Evolutionary conservation across 108 stramenopile species (phyloP).

Genomic region (Nannochloropsis gaditana): DNA sequence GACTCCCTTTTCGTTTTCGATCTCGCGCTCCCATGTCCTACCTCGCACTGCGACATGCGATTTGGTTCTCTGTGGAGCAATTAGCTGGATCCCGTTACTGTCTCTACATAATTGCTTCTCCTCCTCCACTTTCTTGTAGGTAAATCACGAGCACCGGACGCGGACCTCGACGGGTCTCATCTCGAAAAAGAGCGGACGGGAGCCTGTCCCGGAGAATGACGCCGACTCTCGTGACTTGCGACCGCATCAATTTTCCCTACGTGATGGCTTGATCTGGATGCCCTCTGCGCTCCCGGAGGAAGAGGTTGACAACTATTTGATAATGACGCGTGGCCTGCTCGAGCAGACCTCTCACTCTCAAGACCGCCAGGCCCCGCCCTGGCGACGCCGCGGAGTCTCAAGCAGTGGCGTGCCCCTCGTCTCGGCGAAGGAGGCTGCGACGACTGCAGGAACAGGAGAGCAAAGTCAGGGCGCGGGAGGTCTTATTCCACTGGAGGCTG

Average conservation of each 20-base stretch:
- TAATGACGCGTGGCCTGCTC: neutral
- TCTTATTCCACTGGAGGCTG: slow-evolving; percentile 16
- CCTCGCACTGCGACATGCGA: too few species aligned
- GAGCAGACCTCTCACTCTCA: neutral
- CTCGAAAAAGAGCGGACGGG: neutral
- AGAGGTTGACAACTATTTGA: neutral
- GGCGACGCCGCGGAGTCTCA: slow-evolving; percentile 2
- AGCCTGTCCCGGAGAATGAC: neutral
- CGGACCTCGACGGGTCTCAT: neutral
- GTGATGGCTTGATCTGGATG: neutral
- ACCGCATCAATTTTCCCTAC: neutral
- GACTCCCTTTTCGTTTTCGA: too few species aligned
- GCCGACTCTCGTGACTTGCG: neutral
- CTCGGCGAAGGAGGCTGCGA: neutral
- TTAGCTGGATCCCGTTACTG: too few species aligned
- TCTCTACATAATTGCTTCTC: neutral
- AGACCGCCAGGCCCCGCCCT: neutral
- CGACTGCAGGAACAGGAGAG: neutral
- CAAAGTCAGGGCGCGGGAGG: neutral
- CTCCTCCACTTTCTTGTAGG: neutral
- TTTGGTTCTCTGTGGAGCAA: too few species aligned
- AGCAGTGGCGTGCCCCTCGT: neutral
- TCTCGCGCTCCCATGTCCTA: too few species aligned
- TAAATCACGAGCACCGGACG: neutral
- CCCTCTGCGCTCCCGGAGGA: neutral